Base-by-base conservation (phyloP, 1,284 basidiomycete genomes). In the Abortiporus biennis region DNA sequence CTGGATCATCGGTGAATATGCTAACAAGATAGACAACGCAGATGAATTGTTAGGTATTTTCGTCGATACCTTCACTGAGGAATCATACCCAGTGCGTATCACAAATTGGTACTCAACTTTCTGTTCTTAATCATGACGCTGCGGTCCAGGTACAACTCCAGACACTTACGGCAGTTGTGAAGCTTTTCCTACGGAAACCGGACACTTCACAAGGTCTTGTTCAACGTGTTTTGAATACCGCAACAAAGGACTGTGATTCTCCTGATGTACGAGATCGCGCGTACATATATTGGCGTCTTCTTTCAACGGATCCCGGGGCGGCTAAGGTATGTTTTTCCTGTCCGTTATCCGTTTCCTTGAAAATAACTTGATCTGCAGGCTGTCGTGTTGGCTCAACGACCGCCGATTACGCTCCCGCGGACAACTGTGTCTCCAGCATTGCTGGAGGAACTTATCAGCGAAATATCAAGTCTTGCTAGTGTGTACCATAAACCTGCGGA, bases 1-100 rank as follows among this genome's bases (percentile, higher is more conserved):
- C 56, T 99, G 95, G 95, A 98, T 99, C 54, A 87, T 99, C 42
- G 95, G 95, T 39, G 93, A 98, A 67, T 98, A 99, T 59, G 92
- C 95, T 11, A 88, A 89, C 62, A 92, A 93, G 65, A 98, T 98
- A 53, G 90, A 94, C 55, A 99, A 99, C 53, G 90, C 91, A 6
- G 92, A 90, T 59, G 95, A 98, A 57, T 71, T 98, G 29, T 71
- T 99, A 46, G 79, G 82, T 12, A 84, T 87, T 44, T 98, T 97
- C 56, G 85, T 97, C 22, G 91, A 95, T 50, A 76, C 85, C 1
- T 99, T 98, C 68, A 82, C 76, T 31, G 95, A 99, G 57, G 95
- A 99, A 64, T 85, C 92, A 3, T 90, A 94, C 53, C 81, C 89
- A 53, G 89, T 91, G 49, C 45, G 78, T 65, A n/a, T 31, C 8